Percentiles rank a stretch among this genome's conserved stretches.
Evolutionary conservation across 495 filamentous ascomycete species (phyloP).

Genomic region (Penicillium alfredii): DNA sequence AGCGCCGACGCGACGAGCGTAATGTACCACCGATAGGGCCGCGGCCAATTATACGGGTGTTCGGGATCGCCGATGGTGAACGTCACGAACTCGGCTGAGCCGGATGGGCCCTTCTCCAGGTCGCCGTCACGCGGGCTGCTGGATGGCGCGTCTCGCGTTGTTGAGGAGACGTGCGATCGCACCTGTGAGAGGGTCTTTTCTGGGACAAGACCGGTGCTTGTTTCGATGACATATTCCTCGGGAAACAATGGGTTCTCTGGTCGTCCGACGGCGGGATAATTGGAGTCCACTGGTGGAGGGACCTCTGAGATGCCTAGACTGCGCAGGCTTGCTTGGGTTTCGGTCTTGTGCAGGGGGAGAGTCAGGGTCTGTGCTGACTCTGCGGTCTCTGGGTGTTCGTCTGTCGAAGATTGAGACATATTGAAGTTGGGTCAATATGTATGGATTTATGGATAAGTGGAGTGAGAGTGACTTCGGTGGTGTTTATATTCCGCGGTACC

Average conservation of each 20-base stretch:
- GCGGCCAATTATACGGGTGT: slow-evolving; percentile 50
- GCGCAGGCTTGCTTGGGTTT: slow-evolving; percentile 21
- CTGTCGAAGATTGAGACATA: too few species aligned
- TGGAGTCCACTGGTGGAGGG: slow-evolving; percentile 19
- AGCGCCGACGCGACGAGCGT: slow-evolving; percentile 48
- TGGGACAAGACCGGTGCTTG: slow-evolving; percentile 25
- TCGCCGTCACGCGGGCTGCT: slow-evolving; percentile 5
- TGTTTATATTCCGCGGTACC: too few species aligned
- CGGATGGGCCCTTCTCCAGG: slow-evolving; percentile 19
- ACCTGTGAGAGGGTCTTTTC: slow-evolving; percentile 21
- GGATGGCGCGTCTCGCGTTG: slow-evolving; percentile 1
- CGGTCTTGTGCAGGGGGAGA: slow-evolving; percentile 1
- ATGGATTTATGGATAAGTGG: too few species aligned
- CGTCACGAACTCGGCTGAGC: slow-evolving; percentile 22
- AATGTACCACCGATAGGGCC: slow-evolving; percentile 51
- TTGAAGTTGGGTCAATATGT: too few species aligned
- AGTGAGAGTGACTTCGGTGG: too few species aligned
- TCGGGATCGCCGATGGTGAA: slow-evolving; percentile 40
- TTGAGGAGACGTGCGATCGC: slow-evolving; percentile 14
- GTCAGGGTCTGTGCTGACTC: too few species aligned
- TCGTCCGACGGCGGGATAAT: slow-evolving; percentile 24
- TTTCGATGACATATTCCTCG: slow-evolving; percentile 30
- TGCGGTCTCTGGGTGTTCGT: too few species aligned
- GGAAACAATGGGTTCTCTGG: slow-evolving; percentile 22
- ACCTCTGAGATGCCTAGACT: slow-evolving; percentile 17